Evolutionary conservation across 1,139 yeast genomes (phyloP), one percentile per base, ranked within the genome.

Genomic region (Yamadazyma dendronema): DNA sequence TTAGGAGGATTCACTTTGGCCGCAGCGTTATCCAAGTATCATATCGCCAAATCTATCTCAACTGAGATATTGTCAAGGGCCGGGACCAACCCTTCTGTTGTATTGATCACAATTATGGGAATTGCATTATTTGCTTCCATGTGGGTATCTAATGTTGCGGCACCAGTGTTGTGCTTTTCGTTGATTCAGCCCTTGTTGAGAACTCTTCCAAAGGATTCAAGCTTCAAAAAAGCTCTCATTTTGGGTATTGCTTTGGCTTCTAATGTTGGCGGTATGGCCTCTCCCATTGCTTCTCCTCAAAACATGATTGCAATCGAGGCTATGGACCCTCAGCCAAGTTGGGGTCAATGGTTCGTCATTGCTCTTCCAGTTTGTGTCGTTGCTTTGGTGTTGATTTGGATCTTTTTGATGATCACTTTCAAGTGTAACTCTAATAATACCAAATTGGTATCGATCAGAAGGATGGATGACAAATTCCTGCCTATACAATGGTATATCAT

Each of bases 91-190:
- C 97, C 97, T 11, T 73, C 83, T 26, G 72, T 77, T 36, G 84
- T 90, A 17, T 66, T 89, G 32, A 63, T 89, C 34, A 78, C 94
- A 7, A 81, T 86, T 46, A 88, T 90, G 97, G 66, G 75, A 34
- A 92, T 90, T 35, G 88, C 96, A 0, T 69, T 89, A 33, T 80
- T 90, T 51, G 79, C 86, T 34, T 81, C 95, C 10, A 90, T 92
- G 89, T 90, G 96, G 95, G 92, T 90, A 35, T 84, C 95, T 14
- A 90, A 90, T 56, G 97, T 90, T 30, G 97, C 97, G 1, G 92
- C 97, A 0, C 97, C 97, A 0, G 97, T 90, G 2, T 72, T 90
- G 41, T 85, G 95, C 62, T 88, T 77, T 56, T 87, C 96, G 2
- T 84, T 90, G 48, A 84, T 92, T 41, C 96, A 88, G 58, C 87